A percentile compares a stretch with the other conserved stretches of the same genome.
Conservation (phyloP, 768 basidiomycete species). For the Russula brevipes region DNA sequence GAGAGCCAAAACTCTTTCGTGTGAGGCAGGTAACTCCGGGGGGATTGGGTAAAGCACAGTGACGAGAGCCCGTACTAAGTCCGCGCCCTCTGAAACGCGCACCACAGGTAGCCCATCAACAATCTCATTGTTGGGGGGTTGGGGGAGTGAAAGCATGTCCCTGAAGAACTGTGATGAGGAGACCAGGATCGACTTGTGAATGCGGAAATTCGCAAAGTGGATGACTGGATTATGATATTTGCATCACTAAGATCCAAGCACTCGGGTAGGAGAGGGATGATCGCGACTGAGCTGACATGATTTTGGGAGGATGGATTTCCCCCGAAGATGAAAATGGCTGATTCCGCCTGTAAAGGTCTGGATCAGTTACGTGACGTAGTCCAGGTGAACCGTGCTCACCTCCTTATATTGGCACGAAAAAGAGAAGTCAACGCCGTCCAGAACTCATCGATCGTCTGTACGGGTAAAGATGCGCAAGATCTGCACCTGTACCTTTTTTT, state of each 20-base stretch:
- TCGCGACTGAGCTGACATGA: too few species aligned
- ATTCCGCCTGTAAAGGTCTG: slow-evolving; percentile 5
- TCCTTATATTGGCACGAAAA: background rate
- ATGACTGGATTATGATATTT: slow-evolving; percentile 10
- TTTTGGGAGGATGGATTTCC: too few species aligned
- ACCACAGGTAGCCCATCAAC: slow-evolving; percentile 21
- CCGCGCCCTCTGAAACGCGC: slow-evolving; percentile 13
- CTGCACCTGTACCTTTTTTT: too few species aligned
- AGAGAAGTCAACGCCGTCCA: background rate
- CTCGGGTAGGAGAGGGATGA: background rate
- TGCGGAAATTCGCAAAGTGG: slow-evolving; percentile 24
- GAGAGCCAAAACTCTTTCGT: slow-evolving; percentile 1
- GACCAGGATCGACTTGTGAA: slow-evolving; percentile 32
- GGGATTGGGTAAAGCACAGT: slow-evolving; percentile 11
- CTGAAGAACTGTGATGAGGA: slow-evolving; percentile 31
- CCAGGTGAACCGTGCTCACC: background rate
- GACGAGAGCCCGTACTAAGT: slow-evolving; percentile 12
- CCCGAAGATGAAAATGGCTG: background rate
- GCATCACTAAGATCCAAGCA: background rate
- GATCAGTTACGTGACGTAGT: background rate
- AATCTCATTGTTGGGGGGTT: background rate
- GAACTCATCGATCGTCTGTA: background rate
- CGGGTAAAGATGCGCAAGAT: background rate
- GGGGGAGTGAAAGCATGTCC: slow-evolving; percentile 31
- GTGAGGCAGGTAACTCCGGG: slow-evolving; percentile 2